These are phyloP conservation scores for Blastocystis sp. DNA, from an alignment of 352 stramenopile genomes.

Conservation along the genomic window DNA sequence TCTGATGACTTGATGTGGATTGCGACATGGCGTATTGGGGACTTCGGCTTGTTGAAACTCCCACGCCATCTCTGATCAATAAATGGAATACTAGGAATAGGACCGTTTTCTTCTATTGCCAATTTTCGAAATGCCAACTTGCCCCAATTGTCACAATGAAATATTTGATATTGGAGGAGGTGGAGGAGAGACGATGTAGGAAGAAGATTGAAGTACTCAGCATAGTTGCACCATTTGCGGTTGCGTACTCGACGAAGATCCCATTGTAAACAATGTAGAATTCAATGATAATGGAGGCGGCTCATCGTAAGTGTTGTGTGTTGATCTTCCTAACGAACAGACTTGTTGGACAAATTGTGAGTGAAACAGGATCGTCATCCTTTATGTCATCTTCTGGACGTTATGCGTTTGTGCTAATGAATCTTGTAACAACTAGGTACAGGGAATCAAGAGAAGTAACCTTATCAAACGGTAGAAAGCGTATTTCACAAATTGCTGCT, in stretches of 20 bases:
- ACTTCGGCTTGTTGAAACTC: too few species aligned
- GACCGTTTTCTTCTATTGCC: too few species aligned
- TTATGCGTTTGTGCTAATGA: not conserved
- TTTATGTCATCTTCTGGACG: constrained; percentile 70
- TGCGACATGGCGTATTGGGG: too few species aligned
- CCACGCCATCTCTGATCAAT: too few species aligned
- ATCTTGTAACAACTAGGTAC: constrained; percentile 11
- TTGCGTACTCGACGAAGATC: constrained; percentile 91
- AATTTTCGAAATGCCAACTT: not conserved
- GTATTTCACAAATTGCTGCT: constrained; percentile 83
- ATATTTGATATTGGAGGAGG: constrained; percentile 46
- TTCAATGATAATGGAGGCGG: constrained; percentile 86
- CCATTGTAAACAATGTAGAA: constrained; percentile 89
- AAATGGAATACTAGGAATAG: too few species aligned
- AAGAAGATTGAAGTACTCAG: not conserved
- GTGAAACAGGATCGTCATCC: constrained; percentile 78
- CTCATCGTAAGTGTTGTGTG: constrained; percentile 62
- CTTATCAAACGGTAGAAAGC: constrained; percentile 84
- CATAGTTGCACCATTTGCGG: constrained; percentile 74
- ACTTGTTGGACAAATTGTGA: constrained; percentile 89
- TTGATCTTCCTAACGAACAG: not conserved
- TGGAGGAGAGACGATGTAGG: constrained; percentile 22
- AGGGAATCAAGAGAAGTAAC: constrained; percentile 86
- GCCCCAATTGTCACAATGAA: constrained; percentile 33
- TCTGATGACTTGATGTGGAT: too few species aligned